phyloP scores from a whole-genome alignment of 352 stramenopile species.

The Lagenidium giganteum region DNA sequence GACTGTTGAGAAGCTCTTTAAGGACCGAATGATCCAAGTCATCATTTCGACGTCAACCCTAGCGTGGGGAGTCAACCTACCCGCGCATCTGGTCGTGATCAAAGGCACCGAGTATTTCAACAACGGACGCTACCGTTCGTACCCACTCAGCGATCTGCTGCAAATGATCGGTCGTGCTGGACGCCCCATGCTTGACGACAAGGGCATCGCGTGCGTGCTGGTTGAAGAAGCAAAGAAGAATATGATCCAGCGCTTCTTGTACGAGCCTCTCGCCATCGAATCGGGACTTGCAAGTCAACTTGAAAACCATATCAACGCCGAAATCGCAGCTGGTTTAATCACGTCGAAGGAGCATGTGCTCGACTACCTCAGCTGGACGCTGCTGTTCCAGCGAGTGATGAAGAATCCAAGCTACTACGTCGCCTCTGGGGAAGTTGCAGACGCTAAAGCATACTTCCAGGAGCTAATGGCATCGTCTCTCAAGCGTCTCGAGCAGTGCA shows the following conservation, averaged over 20 bases:
- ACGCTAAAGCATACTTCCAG: constrained; percentile 72
- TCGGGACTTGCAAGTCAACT: constrained; percentile 89
- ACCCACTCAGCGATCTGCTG: constrained; percentile 97
- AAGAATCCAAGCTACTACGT: constrained; percentile 96
- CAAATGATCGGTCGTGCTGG: constrained; percentile 99
- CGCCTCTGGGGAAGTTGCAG: too few relatives aligned
- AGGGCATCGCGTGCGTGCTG: constrained; percentile 95
- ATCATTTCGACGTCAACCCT: constrained; percentile 91
- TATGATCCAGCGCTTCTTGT: constrained; percentile 98
- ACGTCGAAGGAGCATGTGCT: constrained; percentile 85
- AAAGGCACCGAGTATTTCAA: constrained; percentile 99
- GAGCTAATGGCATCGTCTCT: constrained; percentile 72
- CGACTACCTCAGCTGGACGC: constrained; percentile 97
- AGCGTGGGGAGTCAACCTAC: constrained; percentile 96
- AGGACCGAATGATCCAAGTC: constrained; percentile 95
- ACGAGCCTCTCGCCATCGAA: constrained; percentile 97
- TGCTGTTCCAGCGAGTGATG: constrained; percentile 94
- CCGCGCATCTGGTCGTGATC: constrained; percentile 97
- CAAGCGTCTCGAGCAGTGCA: constrained; percentile 74
- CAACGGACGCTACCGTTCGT: constrained; percentile 95
- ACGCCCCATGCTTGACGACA: constrained; percentile 93
- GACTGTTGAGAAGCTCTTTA: constrained; percentile 96
- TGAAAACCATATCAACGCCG: constrained; percentile 96
- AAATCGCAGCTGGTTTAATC: constrained; percentile 92
- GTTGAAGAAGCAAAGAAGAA: constrained; percentile 98